Base-by-base conservation (phyloP, 2,329 filamentous ascomycete species). In the Elsinoe australis region DNA sequence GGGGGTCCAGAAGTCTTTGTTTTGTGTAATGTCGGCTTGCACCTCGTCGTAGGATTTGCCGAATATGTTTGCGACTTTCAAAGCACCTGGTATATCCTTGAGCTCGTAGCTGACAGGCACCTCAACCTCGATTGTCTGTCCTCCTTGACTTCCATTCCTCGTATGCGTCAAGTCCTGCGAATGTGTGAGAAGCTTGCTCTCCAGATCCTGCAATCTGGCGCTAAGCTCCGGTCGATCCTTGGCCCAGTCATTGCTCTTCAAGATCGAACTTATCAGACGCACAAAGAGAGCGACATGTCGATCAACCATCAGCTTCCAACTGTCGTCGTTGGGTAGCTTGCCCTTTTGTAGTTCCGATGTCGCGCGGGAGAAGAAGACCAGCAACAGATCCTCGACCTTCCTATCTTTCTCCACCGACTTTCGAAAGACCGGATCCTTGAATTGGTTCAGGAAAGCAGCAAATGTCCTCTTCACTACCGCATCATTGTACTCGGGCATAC, bases 291-390 rank as follows among this genome's bases (percentile, higher is more conserved):
- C 92, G 49, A 96, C 82, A 65, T 98, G 92, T 48, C 90, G 80
- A 65, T 98, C 92, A 14, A 94, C 88, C 67, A 96, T 80, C 51
- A 85, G 72, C 68, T 92, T 95, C 85, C 87, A 95, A 47, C 79
- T 78, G 63, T 94, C 87, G 64, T 96, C 90, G 38, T 85, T 84
- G 0, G 80, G 74, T 1, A 78, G 67, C 65, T 85, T 85, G 47
- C 83, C 78, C 64, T 87, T 86, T 65, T 85, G 81, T 59, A 95
- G 76, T 53, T 94, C 89, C 64, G 94, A 94, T 36, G 87, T 94
- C 5, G 92, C 89, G 54, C 87, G 85, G 1, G 89, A 94, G 68
- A 94, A 96, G 72, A 98, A 96, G 54, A 96, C 95, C 56, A 98
- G 75, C 45, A 98, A 80, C 45, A 96, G 71, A 54, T 94, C 89